These are phyloP conservation scores for Syncephalastrum monosporum DNA, from an alignment of 371 early-diverging fungal genomes.

Conservation along the genomic window DNA sequence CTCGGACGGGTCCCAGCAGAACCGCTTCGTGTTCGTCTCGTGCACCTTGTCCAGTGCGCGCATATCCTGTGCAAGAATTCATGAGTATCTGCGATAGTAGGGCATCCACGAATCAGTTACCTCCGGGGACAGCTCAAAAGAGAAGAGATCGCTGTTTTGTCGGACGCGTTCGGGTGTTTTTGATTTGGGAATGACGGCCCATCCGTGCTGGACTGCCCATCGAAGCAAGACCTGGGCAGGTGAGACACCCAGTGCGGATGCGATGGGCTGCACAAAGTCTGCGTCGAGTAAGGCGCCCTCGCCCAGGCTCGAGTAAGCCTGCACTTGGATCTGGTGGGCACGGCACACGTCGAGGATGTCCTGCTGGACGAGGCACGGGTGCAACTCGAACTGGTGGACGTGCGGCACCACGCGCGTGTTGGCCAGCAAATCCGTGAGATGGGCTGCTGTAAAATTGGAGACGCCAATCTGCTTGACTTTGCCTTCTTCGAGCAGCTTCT, in stretches of 20 bases:
- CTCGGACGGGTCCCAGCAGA: constrained; percentile 71
- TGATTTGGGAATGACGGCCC: constrained; percentile 70
- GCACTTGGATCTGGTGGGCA: constrained; percentile 49
- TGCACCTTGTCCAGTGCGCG: constrained; percentile 46
- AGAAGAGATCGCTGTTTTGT: constrained; percentile 53
- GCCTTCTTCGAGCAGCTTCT: constrained; percentile 53
- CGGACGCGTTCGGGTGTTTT: constrained; percentile 45
- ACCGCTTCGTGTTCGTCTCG: constrained; percentile 34
- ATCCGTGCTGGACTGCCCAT: constrained; percentile 75
- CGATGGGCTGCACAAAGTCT: constrained; percentile 32
- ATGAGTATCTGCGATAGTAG: neutral
- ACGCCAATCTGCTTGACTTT: constrained; percentile 67
- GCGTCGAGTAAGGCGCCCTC: constrained; percentile 69
- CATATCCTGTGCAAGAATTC: constrained; percentile 49
- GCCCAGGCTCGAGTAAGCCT: constrained; percentile 93
- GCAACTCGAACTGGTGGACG: constrained; percentile 76
- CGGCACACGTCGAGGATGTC: constrained; percentile 33
- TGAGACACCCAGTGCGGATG: constrained; percentile 32
- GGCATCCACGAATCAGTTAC: constrained; percentile 26
- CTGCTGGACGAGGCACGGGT: constrained; percentile 53
- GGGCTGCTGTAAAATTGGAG: constrained; percentile 69
- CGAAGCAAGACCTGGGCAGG: constrained; percentile 72
- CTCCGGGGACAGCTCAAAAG: constrained; percentile 41
- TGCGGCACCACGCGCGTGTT: constrained; percentile 67
- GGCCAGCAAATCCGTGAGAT: constrained; percentile 58